Base-by-base conservation (phyloP, 164 flowering plant genomes). In the Berberis thunbergii region DNA sequence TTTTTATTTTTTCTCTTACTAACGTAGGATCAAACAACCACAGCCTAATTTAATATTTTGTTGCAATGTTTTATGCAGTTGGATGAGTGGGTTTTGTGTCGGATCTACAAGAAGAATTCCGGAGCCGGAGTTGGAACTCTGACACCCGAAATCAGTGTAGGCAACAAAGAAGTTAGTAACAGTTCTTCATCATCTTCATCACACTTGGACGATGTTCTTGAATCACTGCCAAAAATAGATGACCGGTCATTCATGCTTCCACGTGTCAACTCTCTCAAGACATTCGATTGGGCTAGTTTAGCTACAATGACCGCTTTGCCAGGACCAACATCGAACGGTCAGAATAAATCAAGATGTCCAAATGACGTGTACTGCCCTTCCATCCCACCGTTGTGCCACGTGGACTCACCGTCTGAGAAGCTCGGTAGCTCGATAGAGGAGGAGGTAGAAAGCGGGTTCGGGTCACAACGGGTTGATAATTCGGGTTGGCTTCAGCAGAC, bases 41-140 rank as follows among this genome's bases (percentile, higher is more conserved):
- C 26, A 26, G 26, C 26, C 26, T 49, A 56, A 1, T 8, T 62
- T 45, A 11, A 44, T n/a, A 59, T 62, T 43, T 11, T 50, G 45
- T 8, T 56, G 41, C 70, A 64, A 70, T 54, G 11, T 26, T 45
- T 13, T 57, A n/a, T 66, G 56, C 84, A 87, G 94, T 70, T 90
- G 73, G 94, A 90, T 59, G 97, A 87, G 4, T 90, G 94, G 97
- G 97, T 90, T 9, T 57, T 90, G 6, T 90, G 97, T 52, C 73
- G 97, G 4, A 79, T 90, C 8, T 90, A 87, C 80, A 83, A 86
- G 81, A 91, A 88, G 69, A 80, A 69, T 49, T 83, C 92, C 3
- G 69, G 88, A 26, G 26, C 26, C 26, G 26, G 26, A 26, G 26
- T 26, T 26, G 26, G 26, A 26, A 26, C 26, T 4, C 77, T 74